These are phyloP conservation scores for Acanthamoeba triangularis DNA, from an alignment of 208 protist genomes.

Conservation along the genomic window DNA sequence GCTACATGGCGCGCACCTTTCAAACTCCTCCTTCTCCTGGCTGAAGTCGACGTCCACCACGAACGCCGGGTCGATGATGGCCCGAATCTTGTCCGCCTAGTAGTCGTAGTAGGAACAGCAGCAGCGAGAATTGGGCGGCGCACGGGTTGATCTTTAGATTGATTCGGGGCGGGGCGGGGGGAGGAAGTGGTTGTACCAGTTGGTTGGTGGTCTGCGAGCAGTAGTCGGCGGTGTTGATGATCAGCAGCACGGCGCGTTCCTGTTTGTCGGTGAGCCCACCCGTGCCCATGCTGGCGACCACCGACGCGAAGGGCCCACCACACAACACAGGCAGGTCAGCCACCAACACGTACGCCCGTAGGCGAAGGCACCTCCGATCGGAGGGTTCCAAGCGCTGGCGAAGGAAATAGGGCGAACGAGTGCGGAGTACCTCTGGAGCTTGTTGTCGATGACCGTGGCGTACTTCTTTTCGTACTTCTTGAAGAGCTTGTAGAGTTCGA, in stretches of 20 bases:
- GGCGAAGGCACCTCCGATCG: no score
- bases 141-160: no score
- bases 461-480: conserved; percentile 81
- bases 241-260: conserved; percentile 40
- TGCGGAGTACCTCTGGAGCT: conserved; percentile 55
- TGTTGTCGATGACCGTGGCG: conserved; percentile 36
- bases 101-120: no score
- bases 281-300: neutral
- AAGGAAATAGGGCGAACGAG: no score
- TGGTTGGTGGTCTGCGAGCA: conserved; percentile 72
- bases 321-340: neutral
- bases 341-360: no score
- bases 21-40: conserved; percentile 46
- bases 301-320: neutral
- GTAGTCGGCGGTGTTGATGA: conserved; percentile 87
- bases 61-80: conserved; percentile 35
- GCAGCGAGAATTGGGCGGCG: neutral
- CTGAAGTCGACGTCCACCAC: conserved; percentile 34
- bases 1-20: no score
- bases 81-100: neutral
- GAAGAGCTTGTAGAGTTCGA: conserved; percentile 78
- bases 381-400: no score
- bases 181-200: neutral
- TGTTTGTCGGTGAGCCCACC: conserved; percentile 67
- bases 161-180: neutral